A percentile compares a stretch with the other conserved stretches of the same genome.
phyloP scores from a whole-genome alignment of 139 green algal species.

The Monoraphidium neglectum region DNA sequence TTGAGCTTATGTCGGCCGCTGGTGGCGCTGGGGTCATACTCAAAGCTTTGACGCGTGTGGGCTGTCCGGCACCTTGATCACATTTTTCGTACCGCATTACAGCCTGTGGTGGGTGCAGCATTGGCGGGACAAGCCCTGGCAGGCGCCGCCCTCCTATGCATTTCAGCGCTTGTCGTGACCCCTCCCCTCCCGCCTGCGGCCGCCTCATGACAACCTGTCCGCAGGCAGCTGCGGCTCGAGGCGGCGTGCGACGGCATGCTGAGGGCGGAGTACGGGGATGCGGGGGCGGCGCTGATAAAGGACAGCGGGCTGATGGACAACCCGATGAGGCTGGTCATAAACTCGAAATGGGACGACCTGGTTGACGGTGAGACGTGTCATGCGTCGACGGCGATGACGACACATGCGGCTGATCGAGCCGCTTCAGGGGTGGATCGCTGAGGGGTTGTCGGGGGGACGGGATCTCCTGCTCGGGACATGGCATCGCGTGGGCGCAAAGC shows the following conservation, averaged over 20 bases:
- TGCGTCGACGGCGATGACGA: background rate
- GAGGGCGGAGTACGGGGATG: slow-evolving; percentile 12
- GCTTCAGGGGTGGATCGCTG: too few relatives aligned
- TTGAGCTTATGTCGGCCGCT: background rate
- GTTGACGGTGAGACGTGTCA: slow-evolving; percentile 8
- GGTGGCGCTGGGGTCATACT: background rate
- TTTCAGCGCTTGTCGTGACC: too few relatives aligned
- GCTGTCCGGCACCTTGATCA: background rate
- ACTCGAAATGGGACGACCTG: slow-evolving; percentile 13
- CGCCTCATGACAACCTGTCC: too few relatives aligned
- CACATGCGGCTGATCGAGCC: too few relatives aligned
- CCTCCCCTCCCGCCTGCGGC: too few relatives aligned
- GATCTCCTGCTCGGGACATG: too few relatives aligned
- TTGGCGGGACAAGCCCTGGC: too few relatives aligned
- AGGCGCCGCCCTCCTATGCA: too few relatives aligned
- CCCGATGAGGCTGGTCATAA: slow-evolving; percentile 15
- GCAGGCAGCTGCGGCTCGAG: slow-evolving; percentile 12
- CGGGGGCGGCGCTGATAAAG: slow-evolving; percentile 8
- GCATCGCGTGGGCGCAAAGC: too few relatives aligned
- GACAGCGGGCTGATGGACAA: slow-evolving; percentile 5
- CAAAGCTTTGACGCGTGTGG: background rate
- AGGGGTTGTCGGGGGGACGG: too few relatives aligned
- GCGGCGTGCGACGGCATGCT: slow-evolving; percentile 6
- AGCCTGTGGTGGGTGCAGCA: too few relatives aligned
- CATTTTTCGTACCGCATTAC: background rate